A percentile compares a stretch with the other conserved stretches of the same genome.
Conservation (phyloP, 805 yeast genomes). For the Hyphopichia homilentoma region DNA sequence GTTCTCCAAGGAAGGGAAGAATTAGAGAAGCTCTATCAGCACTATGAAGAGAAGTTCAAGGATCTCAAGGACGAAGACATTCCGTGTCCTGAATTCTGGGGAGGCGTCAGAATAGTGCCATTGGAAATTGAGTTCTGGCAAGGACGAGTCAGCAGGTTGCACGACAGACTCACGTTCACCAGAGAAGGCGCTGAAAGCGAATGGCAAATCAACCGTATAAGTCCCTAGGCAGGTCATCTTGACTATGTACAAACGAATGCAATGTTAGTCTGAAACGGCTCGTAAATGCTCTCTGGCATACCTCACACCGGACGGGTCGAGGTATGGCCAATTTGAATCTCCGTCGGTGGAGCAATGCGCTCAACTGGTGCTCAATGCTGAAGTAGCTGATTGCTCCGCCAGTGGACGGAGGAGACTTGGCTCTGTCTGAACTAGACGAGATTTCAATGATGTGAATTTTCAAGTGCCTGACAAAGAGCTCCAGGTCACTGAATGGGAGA, state of each 20-base stretch:
- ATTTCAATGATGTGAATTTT: no score
- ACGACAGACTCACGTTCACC: constrained; percentile 77
- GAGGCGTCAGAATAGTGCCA: constrained; percentile 87
- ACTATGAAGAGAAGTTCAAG: constrained; percentile 55
- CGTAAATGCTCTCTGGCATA: neutral
- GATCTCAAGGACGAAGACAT: constrained; percentile 55
- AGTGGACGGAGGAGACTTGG: no score
- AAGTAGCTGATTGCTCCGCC: no score
- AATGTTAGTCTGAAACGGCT: constrained; percentile 1
- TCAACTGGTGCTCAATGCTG: no score
- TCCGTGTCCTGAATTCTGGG: constrained; percentile 95
- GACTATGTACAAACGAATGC: constrained; percentile 1
- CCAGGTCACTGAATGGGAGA: no score
- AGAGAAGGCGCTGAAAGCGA: constrained; percentile 45
- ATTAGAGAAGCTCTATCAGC: constrained; percentile 50
- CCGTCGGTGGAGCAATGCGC: no score
- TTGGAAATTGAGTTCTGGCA: constrained; percentile 96
- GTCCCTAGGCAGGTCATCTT: constrained; percentile 1
- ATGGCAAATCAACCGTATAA: constrained; percentile 47
- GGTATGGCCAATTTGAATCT: no score
- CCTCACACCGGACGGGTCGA: constrained; percentile 1
- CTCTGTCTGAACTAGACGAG: no score
- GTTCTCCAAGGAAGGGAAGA: constrained; percentile 55
- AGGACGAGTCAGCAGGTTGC: constrained; percentile 85
- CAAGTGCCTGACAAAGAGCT: no score